phyloP scores from a whole-genome alignment of 2,329 filamentous ascomycete genomes.

The Xylaria sp. region DNA sequence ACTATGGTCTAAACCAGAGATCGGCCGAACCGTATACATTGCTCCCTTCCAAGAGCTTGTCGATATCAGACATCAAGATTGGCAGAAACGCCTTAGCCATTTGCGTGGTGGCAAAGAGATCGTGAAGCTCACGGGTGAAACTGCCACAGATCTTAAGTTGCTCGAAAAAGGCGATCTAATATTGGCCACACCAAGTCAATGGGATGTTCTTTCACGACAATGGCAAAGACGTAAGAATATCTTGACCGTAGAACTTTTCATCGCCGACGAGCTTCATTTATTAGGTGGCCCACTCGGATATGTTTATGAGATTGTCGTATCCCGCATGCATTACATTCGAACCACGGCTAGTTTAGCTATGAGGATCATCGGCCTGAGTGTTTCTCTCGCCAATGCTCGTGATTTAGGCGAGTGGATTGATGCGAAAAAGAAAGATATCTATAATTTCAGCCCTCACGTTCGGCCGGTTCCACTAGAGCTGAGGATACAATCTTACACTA shows the following conservation, averaged over 20 bases:
- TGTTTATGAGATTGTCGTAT: constrained; percentile 96
- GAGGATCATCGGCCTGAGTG: constrained; percentile 89
- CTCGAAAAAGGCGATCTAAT: constrained; percentile 89
- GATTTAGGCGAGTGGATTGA: constrained; percentile 99
- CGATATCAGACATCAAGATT: constrained; percentile 83
- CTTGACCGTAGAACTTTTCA: constrained; percentile 88
- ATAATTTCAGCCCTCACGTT: constrained; percentile 96
- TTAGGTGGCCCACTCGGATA: constrained; percentile 88
- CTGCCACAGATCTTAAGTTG: constrained; percentile 87
- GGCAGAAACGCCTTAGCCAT: constrained; percentile 79
- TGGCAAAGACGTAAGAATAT: constrained; percentile 98
- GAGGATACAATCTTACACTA: constrained; percentile 94
- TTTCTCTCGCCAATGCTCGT: constrained; percentile 90
- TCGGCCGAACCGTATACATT: constrained; percentile 89
- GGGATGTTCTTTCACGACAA: constrained; percentile 94
- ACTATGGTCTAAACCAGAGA: constrained; percentile 80
- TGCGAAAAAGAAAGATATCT: constrained; percentile 96
- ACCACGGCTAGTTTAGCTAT: constrained; percentile 86
- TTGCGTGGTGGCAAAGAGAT: constrained; percentile 88
- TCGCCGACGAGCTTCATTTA: constrained; percentile 95
- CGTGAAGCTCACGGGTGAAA: constrained; percentile 94
- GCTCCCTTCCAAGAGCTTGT: constrained; percentile 95
- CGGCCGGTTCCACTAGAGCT: constrained; percentile 91
- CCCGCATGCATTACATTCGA: constrained; percentile 95
- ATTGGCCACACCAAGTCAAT: constrained; percentile 91